Base-by-base conservation (phyloP, 2,329 filamentous ascomycete species). In the Calonectria ilicicola region DNA sequence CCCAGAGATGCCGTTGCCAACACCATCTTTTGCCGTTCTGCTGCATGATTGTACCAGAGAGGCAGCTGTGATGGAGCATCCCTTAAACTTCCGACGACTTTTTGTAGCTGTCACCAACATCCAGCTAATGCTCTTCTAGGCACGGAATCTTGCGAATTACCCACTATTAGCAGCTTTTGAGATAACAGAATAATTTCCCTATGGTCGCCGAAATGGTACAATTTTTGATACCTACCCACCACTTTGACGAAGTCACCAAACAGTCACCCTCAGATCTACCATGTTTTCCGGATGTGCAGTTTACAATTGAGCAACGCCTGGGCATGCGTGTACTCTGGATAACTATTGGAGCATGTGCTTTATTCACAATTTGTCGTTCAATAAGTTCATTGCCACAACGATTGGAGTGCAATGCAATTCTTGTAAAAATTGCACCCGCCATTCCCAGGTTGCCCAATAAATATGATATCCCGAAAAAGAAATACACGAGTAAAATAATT, bases 31-130 rank as follows among this genome's bases (percentile, higher is more conserved):
- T 19, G 29, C 65, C 60, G 38, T 35, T 29, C 32, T 62, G 74
- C 51, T 60, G 68, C 70, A 15, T 17, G 51, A 77, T 70, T 63
- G 32, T 58, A 53, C 38, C 29, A 60, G 42, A 76, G 68, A 78
- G 71, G 46, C 51, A 74, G 58, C 46, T 56, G 70, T 72, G 42
- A 65, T 29, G 71, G 58, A 70, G 29, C 47, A 67, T 64, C 21
- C 67, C 58, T 56, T 58, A 42, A 75, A 10, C 65, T 62, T 35
- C 51, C 47, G 42, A 72, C 42, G 75, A 60, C 67, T 53, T 66
- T 74, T 60, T 44, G 74, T 66, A 65, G 67, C 72, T 63, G 56
- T 35, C 21, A 10, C 67, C 66, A 77, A 65, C 65, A 47, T 49
- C 26, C 69, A 47, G 67, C 35, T 32, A 56, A 32, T 17, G 60